Conservation (phyloP, 192 early-diverging fungal genomes). For the Gaertneriomyces semiglobifer region DNA sequence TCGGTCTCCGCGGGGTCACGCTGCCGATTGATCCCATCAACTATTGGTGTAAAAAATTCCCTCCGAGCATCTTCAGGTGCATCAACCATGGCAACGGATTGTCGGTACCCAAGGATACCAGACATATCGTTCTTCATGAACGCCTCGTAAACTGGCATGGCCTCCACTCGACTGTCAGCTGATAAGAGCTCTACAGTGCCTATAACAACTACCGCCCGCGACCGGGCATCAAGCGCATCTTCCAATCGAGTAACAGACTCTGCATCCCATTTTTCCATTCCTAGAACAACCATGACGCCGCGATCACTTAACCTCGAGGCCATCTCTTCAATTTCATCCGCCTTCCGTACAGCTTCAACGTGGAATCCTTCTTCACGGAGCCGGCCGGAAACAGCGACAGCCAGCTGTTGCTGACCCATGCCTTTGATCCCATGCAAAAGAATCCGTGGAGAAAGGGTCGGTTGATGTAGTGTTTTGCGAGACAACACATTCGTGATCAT, state of each 20-base stretch:
- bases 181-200: no score
- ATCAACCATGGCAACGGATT: neutral
- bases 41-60: constrained; percentile 35
- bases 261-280: constrained; percentile 9
- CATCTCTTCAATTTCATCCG: no score
- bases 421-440: constrained; percentile 55
- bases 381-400: constrained; percentile 49
- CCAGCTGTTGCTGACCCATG: constrained; percentile 59
- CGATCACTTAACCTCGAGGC: no score
- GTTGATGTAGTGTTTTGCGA: neutral
- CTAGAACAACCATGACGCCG: constrained; percentile 1
- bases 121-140: constrained; percentile 7
- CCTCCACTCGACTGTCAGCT: no score
- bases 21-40: constrained; percentile 32
- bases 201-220: no score
- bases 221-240: neutral
- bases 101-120: constrained; percentile 16
- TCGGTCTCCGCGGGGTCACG: constrained; percentile 12
- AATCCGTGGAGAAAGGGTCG: constrained; percentile 54
- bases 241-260: constrained; percentile 6
- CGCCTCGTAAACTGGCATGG: no score
- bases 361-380: constrained; percentile 53
- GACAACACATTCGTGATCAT: constrained; percentile 7
- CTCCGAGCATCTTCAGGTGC: constrained; percentile 25
- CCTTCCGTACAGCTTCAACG: constrained; percentile 18